A percentile compares a stretch with the other conserved stretches of the same genome.
These are phyloP conservation scores for Diospyros lotus DNA, from an alignment of 148 eudicot genomes.

Conservation along the genomic window DNA sequence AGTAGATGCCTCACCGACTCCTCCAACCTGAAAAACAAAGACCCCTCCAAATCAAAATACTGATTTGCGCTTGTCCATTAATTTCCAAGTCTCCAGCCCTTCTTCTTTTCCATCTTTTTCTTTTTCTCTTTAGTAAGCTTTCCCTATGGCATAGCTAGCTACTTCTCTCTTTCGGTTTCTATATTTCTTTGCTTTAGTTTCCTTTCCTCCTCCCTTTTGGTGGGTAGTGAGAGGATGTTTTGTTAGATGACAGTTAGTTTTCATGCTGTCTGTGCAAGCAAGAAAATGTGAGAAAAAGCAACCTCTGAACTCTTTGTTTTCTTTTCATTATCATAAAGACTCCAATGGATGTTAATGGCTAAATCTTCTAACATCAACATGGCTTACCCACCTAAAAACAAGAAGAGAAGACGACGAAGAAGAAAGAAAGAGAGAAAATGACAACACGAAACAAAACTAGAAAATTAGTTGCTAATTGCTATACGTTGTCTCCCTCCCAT, in stretches of 20 bases:
- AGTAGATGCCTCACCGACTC: conserved; percentile 54
- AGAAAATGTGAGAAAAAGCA: conserved; percentile 26
- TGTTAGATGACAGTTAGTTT: conserved; percentile 14
- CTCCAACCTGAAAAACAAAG: conserved; percentile 44
- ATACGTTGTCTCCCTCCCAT: no score
- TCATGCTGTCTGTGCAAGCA: conserved; percentile 32
- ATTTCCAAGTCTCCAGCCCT: conserved; percentile 1
- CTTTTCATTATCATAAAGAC: not conserved
- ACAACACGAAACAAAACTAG: no score
- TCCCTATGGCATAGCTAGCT: not conserved
- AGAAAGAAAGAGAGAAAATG: not conserved
- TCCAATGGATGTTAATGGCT: not conserved
- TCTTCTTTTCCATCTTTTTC: conserved; percentile 12
- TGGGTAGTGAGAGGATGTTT: conserved; percentile 16
- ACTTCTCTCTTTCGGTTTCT: conserved; percentile 12
- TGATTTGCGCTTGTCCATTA: not conserved
- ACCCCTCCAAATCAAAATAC: not conserved
- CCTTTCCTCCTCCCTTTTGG: conserved; percentile 15
- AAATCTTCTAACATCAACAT: not conserved
- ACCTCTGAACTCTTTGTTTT: conserved; percentile 16
- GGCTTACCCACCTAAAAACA: not conserved
- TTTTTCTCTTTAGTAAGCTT: conserved; percentile 16
- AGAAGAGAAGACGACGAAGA: not conserved
- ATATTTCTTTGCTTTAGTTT: conserved; percentile 13
- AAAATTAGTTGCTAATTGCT: no score